Conservation (phyloP, 2,329 filamentous ascomycete species). For the Balansia obtecta region DNA sequence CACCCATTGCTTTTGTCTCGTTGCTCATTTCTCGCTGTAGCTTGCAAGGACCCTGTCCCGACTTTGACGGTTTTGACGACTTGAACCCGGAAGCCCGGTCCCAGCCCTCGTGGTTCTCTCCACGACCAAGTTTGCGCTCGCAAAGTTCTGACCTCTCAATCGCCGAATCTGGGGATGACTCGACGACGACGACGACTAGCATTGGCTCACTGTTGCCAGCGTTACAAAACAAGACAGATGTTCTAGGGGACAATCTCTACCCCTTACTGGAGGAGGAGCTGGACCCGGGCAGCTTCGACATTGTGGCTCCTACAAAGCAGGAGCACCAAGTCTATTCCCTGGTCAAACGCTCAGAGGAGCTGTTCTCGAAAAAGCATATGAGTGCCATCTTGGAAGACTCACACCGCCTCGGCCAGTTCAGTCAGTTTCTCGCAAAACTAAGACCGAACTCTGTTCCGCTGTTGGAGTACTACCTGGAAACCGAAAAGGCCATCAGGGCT, state of each 20-base stretch:
- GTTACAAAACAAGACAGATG: not conserved
- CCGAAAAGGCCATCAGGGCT: slow-evolving; percentile 57
- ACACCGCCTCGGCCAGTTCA: slow-evolving; percentile 51
- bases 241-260: not conserved
- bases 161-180: not conserved
- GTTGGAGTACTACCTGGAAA: slow-evolving; percentile 60
- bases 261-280: slow-evolving; percentile 1
- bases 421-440: slow-evolving; percentile 47
- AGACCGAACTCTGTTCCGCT: slow-evolving; percentile 51
- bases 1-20: not conserved
- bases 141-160: not conserved
- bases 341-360: slow-evolving; percentile 49
- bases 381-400: slow-evolving; percentile 52
- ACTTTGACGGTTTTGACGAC: slow-evolving; percentile 2
- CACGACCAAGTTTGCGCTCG: not conserved
- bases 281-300: slow-evolving; percentile 3
- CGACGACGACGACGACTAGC: not conserved
- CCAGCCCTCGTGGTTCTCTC: not conserved
- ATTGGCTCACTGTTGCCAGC: not conserved
- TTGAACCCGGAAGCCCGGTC: not conserved
- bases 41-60: not conserved
- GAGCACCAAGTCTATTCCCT: slow-evolving; percentile 31
- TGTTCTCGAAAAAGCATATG: slow-evolving; percentile 56
- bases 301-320: not conserved
- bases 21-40: not conserved